Percentiles rank a stretch among this genome's conserved stretches.
Evolutionary conservation across 257 asterid species (phyloP).

Genomic region (Solanum bukasovii): DNA sequence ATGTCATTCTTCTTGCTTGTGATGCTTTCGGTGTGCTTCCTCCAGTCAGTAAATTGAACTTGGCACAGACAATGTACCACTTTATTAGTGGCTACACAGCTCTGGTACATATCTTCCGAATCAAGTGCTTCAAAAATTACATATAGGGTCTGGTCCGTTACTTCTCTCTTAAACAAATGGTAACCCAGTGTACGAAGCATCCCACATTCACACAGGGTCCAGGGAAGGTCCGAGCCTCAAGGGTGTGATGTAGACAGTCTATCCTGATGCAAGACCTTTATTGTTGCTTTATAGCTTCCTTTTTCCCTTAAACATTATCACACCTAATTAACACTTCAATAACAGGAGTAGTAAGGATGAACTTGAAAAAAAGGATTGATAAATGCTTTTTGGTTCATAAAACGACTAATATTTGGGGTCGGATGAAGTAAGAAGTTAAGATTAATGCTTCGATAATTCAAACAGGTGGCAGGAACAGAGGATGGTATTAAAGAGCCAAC

Average conservation of each 20-base stretch:
- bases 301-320: neutral
- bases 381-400: neutral
- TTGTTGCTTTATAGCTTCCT: neutral
- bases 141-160: too few relatives aligned
- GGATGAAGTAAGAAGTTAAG: neutral
- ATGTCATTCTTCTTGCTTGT: conserved; percentile 80
- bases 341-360: neutral
- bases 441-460: neutral
- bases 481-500: conserved; percentile 93
- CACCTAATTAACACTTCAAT: neutral
- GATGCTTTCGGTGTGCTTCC: conserved; percentile 98
- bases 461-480: conserved; percentile 94
- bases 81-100: conserved; percentile 97
- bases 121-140: neutral
- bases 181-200: neutral
- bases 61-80: conserved; percentile 90
- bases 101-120: conserved; percentile 26
- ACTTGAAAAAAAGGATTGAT: neutral
- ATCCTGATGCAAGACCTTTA: neutral
- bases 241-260: neutral
- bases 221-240: neutral
- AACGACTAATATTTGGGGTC: neutral
- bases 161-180: too few relatives aligned
- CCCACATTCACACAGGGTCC: neutral
- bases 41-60: conserved; percentile 78